Evolutionary conservation across 257 asterid genomes (phyloP).

Genomic region (Fraxinus quadrangulata): DNA sequence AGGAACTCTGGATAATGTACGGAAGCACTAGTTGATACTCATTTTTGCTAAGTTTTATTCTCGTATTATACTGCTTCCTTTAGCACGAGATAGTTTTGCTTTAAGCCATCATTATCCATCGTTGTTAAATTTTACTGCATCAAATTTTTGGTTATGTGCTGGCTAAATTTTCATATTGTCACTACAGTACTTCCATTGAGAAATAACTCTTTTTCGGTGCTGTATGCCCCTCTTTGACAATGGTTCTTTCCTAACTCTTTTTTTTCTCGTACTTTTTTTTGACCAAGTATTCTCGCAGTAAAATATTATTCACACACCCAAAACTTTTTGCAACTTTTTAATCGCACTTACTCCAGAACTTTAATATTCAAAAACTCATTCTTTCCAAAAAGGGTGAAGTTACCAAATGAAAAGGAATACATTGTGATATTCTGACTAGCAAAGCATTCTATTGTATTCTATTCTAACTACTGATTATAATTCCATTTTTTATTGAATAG

Average conservation of each 20-base stretch:
- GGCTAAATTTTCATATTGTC: not conserved
- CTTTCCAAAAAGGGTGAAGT: too few relatives aligned
- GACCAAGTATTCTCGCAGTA: too few relatives aligned
- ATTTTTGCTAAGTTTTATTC: not conserved
- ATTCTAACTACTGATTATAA: not conserved
- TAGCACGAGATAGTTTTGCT: not conserved
- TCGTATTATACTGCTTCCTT: not conserved
- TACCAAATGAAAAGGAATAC: not conserved
- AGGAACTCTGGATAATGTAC: conserved; percentile 6
- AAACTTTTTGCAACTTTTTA: too few relatives aligned
- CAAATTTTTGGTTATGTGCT: not conserved
- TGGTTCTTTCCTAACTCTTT: too few relatives aligned
- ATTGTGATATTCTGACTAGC: not conserved
- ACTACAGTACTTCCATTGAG: not conserved
- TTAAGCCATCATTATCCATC: not conserved
- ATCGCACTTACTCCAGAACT: too few relatives aligned
- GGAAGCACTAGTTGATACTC: not conserved
- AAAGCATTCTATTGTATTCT: conserved; percentile 5
- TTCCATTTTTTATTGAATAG: conserved; percentile 35
- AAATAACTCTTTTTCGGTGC: not conserved
- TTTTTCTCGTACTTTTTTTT: too few relatives aligned
- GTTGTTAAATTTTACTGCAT: not conserved
- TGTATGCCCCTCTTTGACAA: not conserved
- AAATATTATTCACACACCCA: too few relatives aligned
- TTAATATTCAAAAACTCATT: too few relatives aligned